Evolutionary conservation across 345 rosid species (phyloP).

Genomic region (Populus simonii): DNA sequence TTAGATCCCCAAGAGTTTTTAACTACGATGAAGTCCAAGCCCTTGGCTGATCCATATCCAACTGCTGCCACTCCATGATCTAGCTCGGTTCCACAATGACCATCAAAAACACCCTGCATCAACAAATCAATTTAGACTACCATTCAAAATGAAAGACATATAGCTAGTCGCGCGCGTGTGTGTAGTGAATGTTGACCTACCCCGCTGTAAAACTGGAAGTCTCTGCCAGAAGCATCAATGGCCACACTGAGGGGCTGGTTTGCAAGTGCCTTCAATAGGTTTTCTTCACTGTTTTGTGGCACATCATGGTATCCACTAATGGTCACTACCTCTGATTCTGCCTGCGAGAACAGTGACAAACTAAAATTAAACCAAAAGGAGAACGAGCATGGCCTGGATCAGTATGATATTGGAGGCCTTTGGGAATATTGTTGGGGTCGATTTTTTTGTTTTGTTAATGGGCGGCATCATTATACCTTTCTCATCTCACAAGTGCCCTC

Average conservation of each 20-base stretch:
- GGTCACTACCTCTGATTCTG: constrained; percentile 16
- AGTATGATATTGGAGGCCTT: too few relatives aligned
- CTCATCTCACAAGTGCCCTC: constrained; percentile 29
- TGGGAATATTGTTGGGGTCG: too few relatives aligned
- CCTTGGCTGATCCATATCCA: constrained; percentile 28
- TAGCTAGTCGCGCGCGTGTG: too few relatives aligned
- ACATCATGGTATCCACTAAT: constrained; percentile 32
- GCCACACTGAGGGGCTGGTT: constrained; percentile 33
- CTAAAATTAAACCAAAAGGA: not conserved
- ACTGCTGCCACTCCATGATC: constrained; percentile 35
- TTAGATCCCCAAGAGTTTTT: constrained; percentile 35
- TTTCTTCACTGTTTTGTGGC: constrained; percentile 28
- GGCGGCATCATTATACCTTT: not conserved
- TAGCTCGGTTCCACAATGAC: constrained; percentile 25
- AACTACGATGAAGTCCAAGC: constrained; percentile 23
- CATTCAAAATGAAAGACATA: not conserved
- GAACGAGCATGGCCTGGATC: not conserved
- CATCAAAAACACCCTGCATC: constrained; percentile 31
- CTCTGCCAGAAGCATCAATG: constrained; percentile 33
- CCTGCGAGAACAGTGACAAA: constrained; percentile 5
- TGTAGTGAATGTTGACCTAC: not conserved
- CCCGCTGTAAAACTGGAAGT: constrained; percentile 36
- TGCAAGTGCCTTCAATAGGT: constrained; percentile 29
- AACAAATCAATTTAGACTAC: not conserved
- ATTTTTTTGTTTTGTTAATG: too few relatives aligned